Base-by-base conservation (phyloP, 352 stramenopile species). In the Pythium sukuiense region DNA sequence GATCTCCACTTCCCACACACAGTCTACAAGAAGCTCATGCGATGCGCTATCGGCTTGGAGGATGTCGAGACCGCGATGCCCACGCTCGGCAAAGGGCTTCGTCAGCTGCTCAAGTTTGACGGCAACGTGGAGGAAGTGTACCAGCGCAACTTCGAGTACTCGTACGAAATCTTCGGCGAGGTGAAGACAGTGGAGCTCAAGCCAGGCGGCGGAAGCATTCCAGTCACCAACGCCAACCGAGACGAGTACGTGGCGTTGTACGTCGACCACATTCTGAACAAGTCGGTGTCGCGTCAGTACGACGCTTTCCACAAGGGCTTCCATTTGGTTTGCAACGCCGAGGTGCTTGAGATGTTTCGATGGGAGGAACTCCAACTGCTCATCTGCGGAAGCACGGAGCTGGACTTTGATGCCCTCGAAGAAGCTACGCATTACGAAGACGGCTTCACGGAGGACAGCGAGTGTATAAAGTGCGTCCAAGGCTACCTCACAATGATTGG, bases 21-120 rank as follows among this genome's bases (percentile, higher is more conserved):
- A 26, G 81, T 95, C 48, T 95, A 93, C 75, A 95, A 95, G 63
- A 92, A 92, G 54, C 72, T 95, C 1, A 88, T 92, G 80, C 61
- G 73, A 6, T 81, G 72, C 41, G 20, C 64, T 8, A 53, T 92
- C 41, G 83, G 66, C 32, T 67, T 93, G 16, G 65, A 73, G 18
- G 85, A 93, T 63, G 61, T 93, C 1, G 83, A 92, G 43, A 52
- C 70, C 3, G 77, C 76, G 27, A 71, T 89, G 49, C 85, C 85
- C 5, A 73, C 76, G 32, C 69, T 94, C 12, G 84, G 85, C 18
- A 81, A 81, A 26, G 85, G 85, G 20, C 57, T 94, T 14, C 75
- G 79, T 12, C 82, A 90, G 35, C 60, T 94, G 24, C 55, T 93
- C 13, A 65, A 75, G n/a, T 92, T 92, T 57, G 68, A 89, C 11